Base-by-base conservation (phyloP, 2,329 filamentous ascomycete genomes). In the Aciculosporium take region DNA sequence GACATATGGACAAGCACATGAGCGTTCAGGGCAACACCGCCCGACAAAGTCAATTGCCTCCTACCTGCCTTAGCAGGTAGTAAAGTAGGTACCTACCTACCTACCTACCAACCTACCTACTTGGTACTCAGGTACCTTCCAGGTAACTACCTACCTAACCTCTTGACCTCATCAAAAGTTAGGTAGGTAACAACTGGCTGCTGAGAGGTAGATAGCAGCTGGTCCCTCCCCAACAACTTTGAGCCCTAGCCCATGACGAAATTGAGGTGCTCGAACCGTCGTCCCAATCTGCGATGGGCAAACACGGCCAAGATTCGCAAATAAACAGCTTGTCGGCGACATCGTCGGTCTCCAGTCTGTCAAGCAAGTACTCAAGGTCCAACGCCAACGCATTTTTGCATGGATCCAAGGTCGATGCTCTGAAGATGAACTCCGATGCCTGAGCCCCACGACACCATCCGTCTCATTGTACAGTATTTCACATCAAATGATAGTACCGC, bases 251-350 rank as follows among this genome's bases (percentile, higher is more conserved):
- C 25, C 32, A 34, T 38, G 40, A 38, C 34, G 37, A 40, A 39
- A 46, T 46, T 42, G 27, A 30, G 27, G 38, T 41, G 15, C 15
- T 30, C 27, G 9, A 31, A 20, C 18, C 27, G 31, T 17, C 27
- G 28, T 23, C 27, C 25, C 31, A 31, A 25, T 30, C 20, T 37
- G 30, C 35, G 27, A 35, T 33, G 30, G 23, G 34, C 34, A 27
- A 41, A 35, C 31, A 31, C 31, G 39, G 39, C 29, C 13, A 28
- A 28, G 28, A 28, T 40, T 13, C 23, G n/a, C 21, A 25, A 27
- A 40, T 18, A 37, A 37, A 27, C 6, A 9, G 25, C 41, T 37
- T 24, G 24, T 39, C 37, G 37, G 37, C 27, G 31, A 35, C 24
- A 38, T 39, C 30, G 28, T 30, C 33, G 34, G 34, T 37, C n/a